phyloP scores from a whole-genome alignment of 108 stramenopile species.

The Cyclotella choctawhatcheeana region DNA sequence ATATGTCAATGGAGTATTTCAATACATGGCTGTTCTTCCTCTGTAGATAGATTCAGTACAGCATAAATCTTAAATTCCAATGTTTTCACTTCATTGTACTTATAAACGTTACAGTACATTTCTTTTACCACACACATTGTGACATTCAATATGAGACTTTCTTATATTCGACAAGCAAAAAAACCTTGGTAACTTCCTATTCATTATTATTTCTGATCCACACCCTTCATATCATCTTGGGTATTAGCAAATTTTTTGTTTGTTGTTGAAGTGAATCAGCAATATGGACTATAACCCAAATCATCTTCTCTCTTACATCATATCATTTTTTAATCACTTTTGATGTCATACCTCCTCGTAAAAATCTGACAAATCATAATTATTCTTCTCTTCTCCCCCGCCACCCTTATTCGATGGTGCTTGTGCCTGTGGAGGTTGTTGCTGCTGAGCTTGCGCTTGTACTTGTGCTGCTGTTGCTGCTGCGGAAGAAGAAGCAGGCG shows the following conservation, averaged over 20 bases:
- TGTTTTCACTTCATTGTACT: neutral
- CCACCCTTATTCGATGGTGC: neutral
- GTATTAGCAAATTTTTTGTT: too few relatives aligned
- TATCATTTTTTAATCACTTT: too few relatives aligned
- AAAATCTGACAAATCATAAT: constrained; percentile 10
- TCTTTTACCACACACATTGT: neutral
- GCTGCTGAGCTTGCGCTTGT: neutral
- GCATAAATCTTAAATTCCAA: neutral
- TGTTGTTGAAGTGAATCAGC: too few relatives aligned
- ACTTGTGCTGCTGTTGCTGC: neutral
- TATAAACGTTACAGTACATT: neutral
- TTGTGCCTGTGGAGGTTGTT: neutral
- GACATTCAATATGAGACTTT: neutral
- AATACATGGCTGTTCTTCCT: too few relatives aligned
- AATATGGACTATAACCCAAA: too few relatives aligned
- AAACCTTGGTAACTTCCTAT: too few relatives aligned
- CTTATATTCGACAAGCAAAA: too few relatives aligned
- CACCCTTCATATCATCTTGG: too few relatives aligned
- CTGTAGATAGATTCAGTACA: neutral
- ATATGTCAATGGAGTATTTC: too few relatives aligned
- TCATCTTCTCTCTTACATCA: too few relatives aligned
- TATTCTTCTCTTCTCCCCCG: neutral
- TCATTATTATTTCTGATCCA: neutral
- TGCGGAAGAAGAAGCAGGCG: neutral
- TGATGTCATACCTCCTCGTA: constrained; percentile 14